Evolutionary conservation across 441 rosid species (phyloP).

Genomic region (Gossypium armourianum): DNA sequence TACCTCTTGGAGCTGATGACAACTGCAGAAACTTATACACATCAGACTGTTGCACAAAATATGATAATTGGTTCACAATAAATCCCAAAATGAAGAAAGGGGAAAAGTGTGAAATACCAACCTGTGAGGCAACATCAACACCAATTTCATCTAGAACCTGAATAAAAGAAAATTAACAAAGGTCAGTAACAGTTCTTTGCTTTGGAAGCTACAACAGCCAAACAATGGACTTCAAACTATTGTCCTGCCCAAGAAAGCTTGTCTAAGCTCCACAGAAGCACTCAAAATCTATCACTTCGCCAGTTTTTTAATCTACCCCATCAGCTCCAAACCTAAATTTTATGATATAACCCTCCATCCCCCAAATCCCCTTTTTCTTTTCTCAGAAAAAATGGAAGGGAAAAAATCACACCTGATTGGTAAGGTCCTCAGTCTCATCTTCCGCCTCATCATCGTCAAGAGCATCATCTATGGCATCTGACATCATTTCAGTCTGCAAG

Average conservation of each 20-base stretch:
- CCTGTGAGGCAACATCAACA: constrained; percentile 87
- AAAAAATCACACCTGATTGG: constrained; percentile 53
- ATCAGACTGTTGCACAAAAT: constrained; percentile 12
- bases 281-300: neutral
- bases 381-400: neutral
- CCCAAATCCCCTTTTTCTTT: neutral
- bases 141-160: constrained; percentile 95
- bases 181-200: neutral
- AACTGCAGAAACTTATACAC: constrained; percentile 34
- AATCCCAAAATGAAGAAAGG: neutral
- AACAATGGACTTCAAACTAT: neutral
- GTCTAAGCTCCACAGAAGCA: neutral
- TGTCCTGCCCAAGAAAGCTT: neutral
- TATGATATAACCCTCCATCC: neutral
- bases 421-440: constrained; percentile 86
- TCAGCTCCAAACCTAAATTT: neutral
- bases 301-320: neutral
- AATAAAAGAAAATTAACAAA: constrained; percentile 10
- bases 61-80: constrained; percentile 7
- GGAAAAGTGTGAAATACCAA: constrained; percentile 22
- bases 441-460: constrained; percentile 86
- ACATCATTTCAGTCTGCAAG: constrained; percentile 86
- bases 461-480: constrained; percentile 73
- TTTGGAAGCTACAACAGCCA: neutral
- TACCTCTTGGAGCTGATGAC: constrained; percentile 67